Conservation (phyloP, 2,329 filamentous ascomycete genomes). For the Xylaria sp. region DNA sequence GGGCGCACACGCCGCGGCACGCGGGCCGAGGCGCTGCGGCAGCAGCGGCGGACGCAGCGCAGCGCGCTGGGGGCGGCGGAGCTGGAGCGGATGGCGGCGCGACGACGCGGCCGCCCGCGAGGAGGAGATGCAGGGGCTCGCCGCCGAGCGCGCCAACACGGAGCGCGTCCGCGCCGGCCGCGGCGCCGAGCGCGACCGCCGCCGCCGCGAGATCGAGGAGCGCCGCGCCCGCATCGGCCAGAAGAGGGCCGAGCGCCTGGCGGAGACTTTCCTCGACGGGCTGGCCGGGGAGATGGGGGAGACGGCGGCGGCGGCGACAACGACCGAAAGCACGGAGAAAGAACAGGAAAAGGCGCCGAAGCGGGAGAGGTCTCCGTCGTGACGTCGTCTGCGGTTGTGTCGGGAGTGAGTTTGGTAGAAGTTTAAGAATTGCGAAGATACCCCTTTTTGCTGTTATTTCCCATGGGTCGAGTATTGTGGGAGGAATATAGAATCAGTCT, state of each 20-base stretch:
- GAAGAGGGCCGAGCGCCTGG: constrained; percentile 45
- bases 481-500: too few relatives aligned
- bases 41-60: constrained; percentile 59
- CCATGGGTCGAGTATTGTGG: too few relatives aligned
- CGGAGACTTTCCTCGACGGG: constrained; percentile 41
- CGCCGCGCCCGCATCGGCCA: constrained; percentile 64
- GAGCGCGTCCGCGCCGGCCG: constrained; percentile 62
- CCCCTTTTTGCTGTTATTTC: constrained; percentile 2
- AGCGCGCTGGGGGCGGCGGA: constrained; percentile 60
- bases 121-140: constrained; percentile 75
- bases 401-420: too few relatives aligned
- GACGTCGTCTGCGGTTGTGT: neutral
- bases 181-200: constrained; percentile 59
- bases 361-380: neutral
- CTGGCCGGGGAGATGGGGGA: constrained; percentile 37
- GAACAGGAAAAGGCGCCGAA: neutral
- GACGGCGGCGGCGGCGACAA: neutral
- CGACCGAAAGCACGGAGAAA: neutral
- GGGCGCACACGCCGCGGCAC: constrained; percentile 79
- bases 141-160: constrained; percentile 68
- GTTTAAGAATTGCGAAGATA: constrained; percentile 9
- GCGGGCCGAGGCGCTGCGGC: constrained; percentile 65
- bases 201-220: constrained; percentile 66
- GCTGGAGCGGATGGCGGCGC: constrained; percentile 69
- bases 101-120: constrained; percentile 67